phyloP scores from a whole-genome alignment of 164 flowering plant species.

The Magnolia sinica region DNA sequence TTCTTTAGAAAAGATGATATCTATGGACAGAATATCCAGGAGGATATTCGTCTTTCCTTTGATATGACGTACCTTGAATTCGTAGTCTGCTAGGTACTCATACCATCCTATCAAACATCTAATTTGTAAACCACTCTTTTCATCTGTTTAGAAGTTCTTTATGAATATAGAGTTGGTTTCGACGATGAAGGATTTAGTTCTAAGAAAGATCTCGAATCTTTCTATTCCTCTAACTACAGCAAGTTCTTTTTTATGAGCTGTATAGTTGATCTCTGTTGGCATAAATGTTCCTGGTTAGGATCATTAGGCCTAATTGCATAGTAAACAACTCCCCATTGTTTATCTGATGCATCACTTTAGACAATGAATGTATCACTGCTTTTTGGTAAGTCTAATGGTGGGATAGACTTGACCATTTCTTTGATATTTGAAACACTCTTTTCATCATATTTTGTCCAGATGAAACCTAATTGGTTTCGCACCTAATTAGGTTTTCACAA shows the following conservation, averaged over 20 bases:
- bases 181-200: not conserved
- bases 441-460: not conserved
- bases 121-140: too few species aligned
- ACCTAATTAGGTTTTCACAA: too few species aligned
- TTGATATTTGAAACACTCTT: not conserved
- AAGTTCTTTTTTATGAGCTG: not conserved
- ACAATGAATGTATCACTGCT: not conserved
- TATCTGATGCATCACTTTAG: not conserved
- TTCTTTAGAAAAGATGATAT: too few species aligned
- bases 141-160: not conserved
- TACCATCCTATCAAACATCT: too few species aligned
- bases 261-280: not conserved
- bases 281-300: not conserved
- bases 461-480: not conserved
- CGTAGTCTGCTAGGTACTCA: too few species aligned
- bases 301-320: not conserved
- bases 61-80: too few species aligned
- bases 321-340: conserved; percentile 1
- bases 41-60: too few species aligned
- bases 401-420: not conserved
- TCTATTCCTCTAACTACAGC: not conserved
- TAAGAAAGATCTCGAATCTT: not conserved
- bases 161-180: not conserved
- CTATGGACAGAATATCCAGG: too few species aligned
- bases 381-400: not conserved